phyloP scores from a whole-genome alignment of 2,329 filamentous ascomycete species.

The Chalaropsis ovoidea region DNA sequence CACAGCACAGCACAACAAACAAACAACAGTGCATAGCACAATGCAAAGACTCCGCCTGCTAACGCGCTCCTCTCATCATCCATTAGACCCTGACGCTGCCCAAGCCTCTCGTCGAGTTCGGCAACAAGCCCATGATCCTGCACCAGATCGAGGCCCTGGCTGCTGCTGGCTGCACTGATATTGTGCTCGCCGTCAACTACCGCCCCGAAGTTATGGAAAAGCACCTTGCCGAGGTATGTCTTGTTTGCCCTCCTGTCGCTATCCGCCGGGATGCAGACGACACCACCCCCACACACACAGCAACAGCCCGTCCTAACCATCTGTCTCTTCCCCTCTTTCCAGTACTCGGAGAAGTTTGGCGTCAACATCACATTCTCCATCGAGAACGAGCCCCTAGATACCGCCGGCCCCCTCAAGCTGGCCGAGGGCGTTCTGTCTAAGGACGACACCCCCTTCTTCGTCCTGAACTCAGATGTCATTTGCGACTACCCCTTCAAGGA shows the following conservation, averaged over 20 bases:
- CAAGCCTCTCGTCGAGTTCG: conserved; percentile 92
- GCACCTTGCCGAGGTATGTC: conserved; percentile 71
- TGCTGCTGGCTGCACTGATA: conserved; percentile 87
- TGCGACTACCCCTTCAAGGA: conserved; percentile 95
- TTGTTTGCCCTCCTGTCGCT: not conserved
- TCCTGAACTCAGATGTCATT: conserved; percentile 95
- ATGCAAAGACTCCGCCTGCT: not conserved
- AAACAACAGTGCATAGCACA: too few relatives aligned
- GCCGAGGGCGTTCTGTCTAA: conserved; percentile 86
- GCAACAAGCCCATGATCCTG: conserved; percentile 97
- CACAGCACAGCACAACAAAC: too few relatives aligned
- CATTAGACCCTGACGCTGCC: conserved; percentile 84
- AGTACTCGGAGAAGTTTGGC: conserved; percentile 87
- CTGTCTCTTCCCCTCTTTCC: conserved; percentile 19
- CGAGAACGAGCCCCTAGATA: conserved; percentile 89
- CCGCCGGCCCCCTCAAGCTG: conserved; percentile 88
- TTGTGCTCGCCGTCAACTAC: conserved; percentile 98
- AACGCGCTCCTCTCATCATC: conserved; percentile 23
- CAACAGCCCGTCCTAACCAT: conserved; percentile 21
- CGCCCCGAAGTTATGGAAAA: conserved; percentile 95
- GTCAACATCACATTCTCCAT: conserved; percentile 96
- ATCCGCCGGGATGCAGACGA: too few relatives aligned
- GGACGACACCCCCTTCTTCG: conserved; percentile 91
- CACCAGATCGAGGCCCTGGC: conserved; percentile 95
- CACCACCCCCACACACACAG: too few relatives aligned